Evolutionary conservation across 495 filamentous ascomycete species (phyloP).

Genomic region (Neurospora africana): DNA sequence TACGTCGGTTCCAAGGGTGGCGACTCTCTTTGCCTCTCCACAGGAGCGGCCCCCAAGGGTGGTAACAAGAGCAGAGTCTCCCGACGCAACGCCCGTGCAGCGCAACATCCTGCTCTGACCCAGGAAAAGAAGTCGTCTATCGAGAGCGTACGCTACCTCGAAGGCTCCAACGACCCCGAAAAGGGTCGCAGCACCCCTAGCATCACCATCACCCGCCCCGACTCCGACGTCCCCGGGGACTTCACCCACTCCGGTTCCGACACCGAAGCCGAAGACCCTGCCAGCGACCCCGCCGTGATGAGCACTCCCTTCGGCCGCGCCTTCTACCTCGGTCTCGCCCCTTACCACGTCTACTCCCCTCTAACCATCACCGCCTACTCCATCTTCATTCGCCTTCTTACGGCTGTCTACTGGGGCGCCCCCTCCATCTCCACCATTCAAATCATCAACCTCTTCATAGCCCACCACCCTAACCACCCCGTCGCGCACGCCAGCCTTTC

Average conservation of each 20-base stretch:
- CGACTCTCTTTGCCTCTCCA: conserved; percentile 27
- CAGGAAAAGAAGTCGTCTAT: background rate
- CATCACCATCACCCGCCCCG: background rate
- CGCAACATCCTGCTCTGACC: background rate
- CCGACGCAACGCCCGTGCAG: background rate
- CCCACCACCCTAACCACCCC: background rate
- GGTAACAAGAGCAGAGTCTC: background rate
- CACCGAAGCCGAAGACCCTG: background rate
- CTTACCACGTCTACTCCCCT: conserved; percentile 30
- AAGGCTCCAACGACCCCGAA: background rate
- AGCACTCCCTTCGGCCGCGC: conserved; percentile 30
- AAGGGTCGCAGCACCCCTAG: background rate
- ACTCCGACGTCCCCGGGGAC: background rate
- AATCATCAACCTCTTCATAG: conserved; percentile 9
- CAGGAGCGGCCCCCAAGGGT: background rate
- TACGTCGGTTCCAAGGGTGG: conserved; percentile 36
- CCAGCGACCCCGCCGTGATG: background rate
- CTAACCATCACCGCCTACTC: conserved; percentile 33
- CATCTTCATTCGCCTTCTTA: conserved; percentile 20
- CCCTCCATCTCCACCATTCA: conserved; percentile 12
- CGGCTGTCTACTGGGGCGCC: conserved; percentile 31
- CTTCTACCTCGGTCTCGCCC: conserved; percentile 30
- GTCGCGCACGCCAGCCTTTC: conserved; percentile 13
- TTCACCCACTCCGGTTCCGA: background rate
- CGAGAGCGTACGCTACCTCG: background rate